A percentile compares a stretch with the other conserved stretches of the same genome.
Evolutionary conservation across 345 rosid genomes (phyloP).

Genomic region (Ricinus communis): DNA sequence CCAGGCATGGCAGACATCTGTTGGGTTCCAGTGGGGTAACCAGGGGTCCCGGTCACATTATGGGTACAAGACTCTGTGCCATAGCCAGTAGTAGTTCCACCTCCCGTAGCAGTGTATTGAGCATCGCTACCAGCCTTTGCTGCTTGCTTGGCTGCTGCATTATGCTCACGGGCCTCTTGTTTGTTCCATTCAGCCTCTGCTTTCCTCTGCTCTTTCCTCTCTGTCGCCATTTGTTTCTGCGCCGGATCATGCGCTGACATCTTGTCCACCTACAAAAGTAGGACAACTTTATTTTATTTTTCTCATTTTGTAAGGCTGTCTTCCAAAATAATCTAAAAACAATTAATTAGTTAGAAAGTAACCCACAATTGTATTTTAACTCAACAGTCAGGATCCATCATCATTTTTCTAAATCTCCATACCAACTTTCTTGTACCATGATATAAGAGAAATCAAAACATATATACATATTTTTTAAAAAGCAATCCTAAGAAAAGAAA

Average conservation of each 20-base stretch:
- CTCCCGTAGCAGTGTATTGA: not conserved
- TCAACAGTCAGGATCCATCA: too few relatives aligned
- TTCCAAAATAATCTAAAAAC: too few relatives aligned
- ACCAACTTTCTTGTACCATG: not conserved
- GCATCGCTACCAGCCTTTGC: slow-evolving; percentile 18
- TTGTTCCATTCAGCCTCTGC: slow-evolving; percentile 51
- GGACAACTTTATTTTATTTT: not conserved
- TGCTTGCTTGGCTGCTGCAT: slow-evolving; percentile 41
- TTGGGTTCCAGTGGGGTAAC: slow-evolving; percentile 39
- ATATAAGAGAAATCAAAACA: too few relatives aligned
- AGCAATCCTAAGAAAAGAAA: too few relatives aligned
- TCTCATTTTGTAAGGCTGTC: too few relatives aligned
- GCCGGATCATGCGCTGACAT: slow-evolving; percentile 51
- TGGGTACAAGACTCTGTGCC: slow-evolving; percentile 26
- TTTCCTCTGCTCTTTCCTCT: slow-evolving; percentile 49
- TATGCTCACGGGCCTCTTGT: slow-evolving; percentile 47
- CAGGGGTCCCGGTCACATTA: slow-evolving; percentile 36
- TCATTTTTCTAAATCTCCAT: too few relatives aligned
- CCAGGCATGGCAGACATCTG: slow-evolving; percentile 57
- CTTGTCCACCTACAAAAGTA: slow-evolving; percentile 49
- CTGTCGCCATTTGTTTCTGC: slow-evolving; percentile 56
- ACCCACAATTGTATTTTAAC: too few relatives aligned
- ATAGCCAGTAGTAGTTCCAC: slow-evolving; percentile 16
- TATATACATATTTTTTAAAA: too few relatives aligned
- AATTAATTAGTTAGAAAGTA: too few relatives aligned